Evolutionary conservation across 768 basidiomycete genomes (phyloP).

Genomic region (Lactifluus piperatus): DNA sequence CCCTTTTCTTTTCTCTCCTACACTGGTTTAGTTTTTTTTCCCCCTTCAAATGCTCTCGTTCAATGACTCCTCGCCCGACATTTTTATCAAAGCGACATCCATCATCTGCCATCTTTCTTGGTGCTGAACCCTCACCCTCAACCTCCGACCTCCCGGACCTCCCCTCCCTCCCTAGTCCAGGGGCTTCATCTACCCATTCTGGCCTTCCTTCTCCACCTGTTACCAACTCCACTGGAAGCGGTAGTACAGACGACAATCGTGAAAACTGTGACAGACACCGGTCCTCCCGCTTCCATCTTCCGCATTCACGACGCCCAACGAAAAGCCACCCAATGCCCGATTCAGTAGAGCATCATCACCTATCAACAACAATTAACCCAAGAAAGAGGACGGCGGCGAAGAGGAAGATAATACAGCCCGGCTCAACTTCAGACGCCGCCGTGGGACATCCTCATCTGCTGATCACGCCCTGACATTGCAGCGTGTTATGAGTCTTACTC

Average conservation of each 20-base stretch:
- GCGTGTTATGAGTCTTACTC: slow-evolving; percentile 59
- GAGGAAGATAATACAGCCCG: slow-evolving; percentile 59
- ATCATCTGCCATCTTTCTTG: slow-evolving; percentile 54
- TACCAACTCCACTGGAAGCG: slow-evolving; percentile 78
- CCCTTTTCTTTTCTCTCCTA: not conserved
- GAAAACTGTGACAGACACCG: slow-evolving; percentile 34
- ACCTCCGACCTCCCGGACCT: slow-evolving; percentile 30
- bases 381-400: slow-evolving; percentile 39
- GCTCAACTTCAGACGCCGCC: slow-evolving; percentile 27
- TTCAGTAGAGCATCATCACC: slow-evolving; percentile 16
- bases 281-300: slow-evolving; percentile 25
- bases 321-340: slow-evolving; percentile 26
- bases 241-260: slow-evolving; percentile 28
- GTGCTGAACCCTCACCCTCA: slow-evolving; percentile 31
- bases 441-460: slow-evolving; percentile 29
- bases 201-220: slow-evolving; percentile 79
- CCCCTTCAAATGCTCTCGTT: slow-evolving; percentile 7
- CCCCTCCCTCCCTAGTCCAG: slow-evolving; percentile 63
- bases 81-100: slow-evolving; percentile 40
- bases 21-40: slow-evolving; percentile 15
- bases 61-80: slow-evolving; percentile 45
- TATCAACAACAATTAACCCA: slow-evolving; percentile 41
- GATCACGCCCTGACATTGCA: slow-evolving; percentile 54
- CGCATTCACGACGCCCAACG: slow-evolving; percentile 33
- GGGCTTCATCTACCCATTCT: slow-evolving; percentile 42